Conservation (phyloP, 306 rosid species). For the Quercus mongolica region DNA sequence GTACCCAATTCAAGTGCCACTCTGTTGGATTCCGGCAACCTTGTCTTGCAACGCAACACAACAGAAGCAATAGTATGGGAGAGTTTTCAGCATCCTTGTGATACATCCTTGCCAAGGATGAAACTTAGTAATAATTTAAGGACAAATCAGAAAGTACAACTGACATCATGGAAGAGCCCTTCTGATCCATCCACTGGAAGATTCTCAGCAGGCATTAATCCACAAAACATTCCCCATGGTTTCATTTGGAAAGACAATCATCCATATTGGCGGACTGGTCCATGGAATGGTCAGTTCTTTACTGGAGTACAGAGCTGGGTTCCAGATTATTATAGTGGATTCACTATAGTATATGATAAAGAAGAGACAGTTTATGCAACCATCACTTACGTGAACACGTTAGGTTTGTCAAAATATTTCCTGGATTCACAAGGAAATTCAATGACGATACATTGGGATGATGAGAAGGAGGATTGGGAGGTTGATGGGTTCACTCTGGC, state of each 20-base stretch:
- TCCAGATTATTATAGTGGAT: too few species aligned
- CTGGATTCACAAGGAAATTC: too few species aligned
- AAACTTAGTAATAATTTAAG: neutral
- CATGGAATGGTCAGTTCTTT: too few species aligned
- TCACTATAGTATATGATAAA: too few species aligned
- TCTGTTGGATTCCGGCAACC: conserved; percentile 24
- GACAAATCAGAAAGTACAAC: neutral
- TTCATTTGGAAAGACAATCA: too few species aligned
- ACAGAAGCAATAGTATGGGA: conserved; percentile 9
- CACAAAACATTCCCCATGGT: too few species aligned
- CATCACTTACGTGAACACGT: rapidly evolving
- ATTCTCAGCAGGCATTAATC: neutral
- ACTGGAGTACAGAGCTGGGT: too few species aligned
- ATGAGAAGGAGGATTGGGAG: too few species aligned
- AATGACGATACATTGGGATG: rapidly evolving
- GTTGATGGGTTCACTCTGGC: rapidly evolving
- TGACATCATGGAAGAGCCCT: neutral
- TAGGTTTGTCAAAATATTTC: too few species aligned
- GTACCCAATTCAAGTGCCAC: neutral
- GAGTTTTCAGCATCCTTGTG: conserved; percentile 22
- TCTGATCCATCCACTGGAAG: conserved; percentile 6
- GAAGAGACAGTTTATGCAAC: too few species aligned
- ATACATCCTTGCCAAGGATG: conserved; percentile 2
- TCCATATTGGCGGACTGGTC: too few species aligned
- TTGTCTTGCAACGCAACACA: conserved; percentile 4